phyloP scores from a whole-genome alignment of 2,329 filamentous ascomycete species.

The Orbilia ellipsospora region DNA sequence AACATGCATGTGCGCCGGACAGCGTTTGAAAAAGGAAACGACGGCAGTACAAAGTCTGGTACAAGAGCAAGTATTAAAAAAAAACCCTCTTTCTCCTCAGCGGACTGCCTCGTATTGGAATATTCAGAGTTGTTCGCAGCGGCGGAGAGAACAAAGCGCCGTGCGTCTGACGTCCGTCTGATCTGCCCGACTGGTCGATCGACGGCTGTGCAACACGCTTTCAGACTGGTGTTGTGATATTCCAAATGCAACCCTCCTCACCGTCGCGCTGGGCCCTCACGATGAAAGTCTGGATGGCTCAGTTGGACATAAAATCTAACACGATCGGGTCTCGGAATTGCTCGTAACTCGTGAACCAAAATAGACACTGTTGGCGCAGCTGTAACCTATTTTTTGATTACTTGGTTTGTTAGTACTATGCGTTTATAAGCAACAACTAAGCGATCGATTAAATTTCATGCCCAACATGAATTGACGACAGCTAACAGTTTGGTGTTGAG shows the following conservation, averaged over 20 bases:
- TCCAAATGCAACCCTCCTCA: constrained; percentile 42
- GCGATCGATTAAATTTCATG: neutral
- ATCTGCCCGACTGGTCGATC: constrained; percentile 11
- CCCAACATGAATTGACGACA: too few relatives aligned
- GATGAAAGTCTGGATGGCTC: too few relatives aligned
- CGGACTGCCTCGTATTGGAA: too few relatives aligned
- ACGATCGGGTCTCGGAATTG: too few relatives aligned
- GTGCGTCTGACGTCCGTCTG: constrained; percentile 35
- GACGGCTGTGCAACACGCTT: constrained; percentile 45
- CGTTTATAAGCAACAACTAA: too few relatives aligned
- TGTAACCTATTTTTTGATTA: neutral
- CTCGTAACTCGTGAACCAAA: neutral
- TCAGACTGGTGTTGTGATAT: constrained; percentile 34
- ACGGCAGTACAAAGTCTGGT: too few relatives aligned
- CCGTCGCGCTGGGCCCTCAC: too few relatives aligned
- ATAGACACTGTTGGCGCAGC: constrained; percentile 8
- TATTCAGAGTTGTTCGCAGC: too few relatives aligned
- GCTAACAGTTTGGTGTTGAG: too few relatives aligned
- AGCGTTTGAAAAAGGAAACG: neutral
- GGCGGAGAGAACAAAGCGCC: neutral
- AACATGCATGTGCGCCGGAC: constrained; percentile 7
- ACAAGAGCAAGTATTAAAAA: too few relatives aligned
- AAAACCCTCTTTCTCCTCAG: too few relatives aligned
- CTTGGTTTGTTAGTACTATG: neutral
- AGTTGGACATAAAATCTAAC: too few relatives aligned